Percentiles rank a stretch among this genome's conserved stretches.
phyloP scores from a whole-genome alignment of 225 moss, liverwort and hornwort genomes.

The Lunularia cruciata region DNA sequence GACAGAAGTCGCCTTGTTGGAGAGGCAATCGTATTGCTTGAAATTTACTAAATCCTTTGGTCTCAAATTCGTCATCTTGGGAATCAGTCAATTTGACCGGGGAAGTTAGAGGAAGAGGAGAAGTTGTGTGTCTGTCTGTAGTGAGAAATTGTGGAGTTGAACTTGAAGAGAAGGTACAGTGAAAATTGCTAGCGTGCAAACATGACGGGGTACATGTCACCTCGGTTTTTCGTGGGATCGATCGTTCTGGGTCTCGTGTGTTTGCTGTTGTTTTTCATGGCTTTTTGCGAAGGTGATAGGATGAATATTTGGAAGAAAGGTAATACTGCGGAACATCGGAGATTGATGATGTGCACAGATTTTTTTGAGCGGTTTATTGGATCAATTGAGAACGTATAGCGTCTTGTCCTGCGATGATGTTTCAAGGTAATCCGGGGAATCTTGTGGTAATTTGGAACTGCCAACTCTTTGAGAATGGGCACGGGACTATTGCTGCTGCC shows the following conservation, averaged over 20 bases:
- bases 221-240: slow-evolving; percentile 26
- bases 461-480: not conserved
- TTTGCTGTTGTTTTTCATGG: slow-evolving; percentile 37
- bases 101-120: too few species aligned
- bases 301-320: slow-evolving; percentile 13
- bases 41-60: too few species aligned
- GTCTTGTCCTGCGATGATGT: slow-evolving; percentile 10
- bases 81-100: too few species aligned
- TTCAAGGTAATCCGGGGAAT: not conserved
- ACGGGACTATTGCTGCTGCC: not conserved
- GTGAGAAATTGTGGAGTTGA: too few species aligned
- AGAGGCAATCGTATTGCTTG: too few species aligned
- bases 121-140: too few species aligned
- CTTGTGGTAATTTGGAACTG: not conserved
- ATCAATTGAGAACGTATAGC: slow-evolving; percentile 33
- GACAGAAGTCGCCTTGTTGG: too few species aligned
- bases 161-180: too few species aligned
- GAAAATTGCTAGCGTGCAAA: not conserved
- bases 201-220: slow-evolving; percentile 31
- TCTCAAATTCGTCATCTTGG: too few species aligned
- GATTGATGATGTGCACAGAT: slow-evolving; percentile 14
- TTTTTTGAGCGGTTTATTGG: slow-evolving; percentile 29
- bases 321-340: not conserved
- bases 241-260: slow-evolving; percentile 27
- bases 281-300: slow-evolving; percentile 39